Percentiles rank a stretch among this genome's conserved stretches.
Conservation (phyloP, 768 basidiomycete genomes). For the Amanita pseudoporphyria region DNA sequence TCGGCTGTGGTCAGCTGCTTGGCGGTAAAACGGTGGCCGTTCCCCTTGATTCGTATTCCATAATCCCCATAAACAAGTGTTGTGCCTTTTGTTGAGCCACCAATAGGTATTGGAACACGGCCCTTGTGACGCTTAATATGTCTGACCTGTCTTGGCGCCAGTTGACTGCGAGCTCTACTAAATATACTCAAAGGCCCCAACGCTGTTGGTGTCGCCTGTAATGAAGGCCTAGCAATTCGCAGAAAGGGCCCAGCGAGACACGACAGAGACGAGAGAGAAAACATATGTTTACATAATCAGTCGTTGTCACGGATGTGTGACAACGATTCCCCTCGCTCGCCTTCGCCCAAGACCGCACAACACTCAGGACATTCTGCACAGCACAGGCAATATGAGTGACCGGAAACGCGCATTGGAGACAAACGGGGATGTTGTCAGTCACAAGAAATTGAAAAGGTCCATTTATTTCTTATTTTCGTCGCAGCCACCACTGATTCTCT, state of each 20-base stretch:
- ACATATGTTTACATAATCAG: conserved; percentile 20
- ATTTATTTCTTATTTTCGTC: conserved; percentile 14
- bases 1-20: conserved; percentile 86
- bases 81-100: conserved; percentile 90
- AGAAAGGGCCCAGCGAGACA: conserved; percentile 14
- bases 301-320: not conserved
- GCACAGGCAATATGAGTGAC: conserved; percentile 46
- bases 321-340: not conserved
- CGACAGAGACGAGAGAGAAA: conserved; percentile 33
- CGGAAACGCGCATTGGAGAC: conserved; percentile 54
- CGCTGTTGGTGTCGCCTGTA: conserved; percentile 16
- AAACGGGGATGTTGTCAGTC: conserved; percentile 32
- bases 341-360: not conserved
- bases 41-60: conserved; percentile 82
- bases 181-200: conserved; percentile 27
- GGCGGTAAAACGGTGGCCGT: conserved; percentile 73
- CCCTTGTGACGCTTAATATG: conserved; percentile 90
- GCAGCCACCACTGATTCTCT: conserved; percentile 10
- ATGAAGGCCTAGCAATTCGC: conserved; percentile 10
- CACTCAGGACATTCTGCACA: not conserved
- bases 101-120: conserved; percentile 71
- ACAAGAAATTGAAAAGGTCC: conserved; percentile 66
- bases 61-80: conserved; percentile 88
- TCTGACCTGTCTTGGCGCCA: conserved; percentile 79
- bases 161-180: conserved; percentile 42